These are phyloP conservation scores for Ambrosia artemisiifolia DNA, from an alignment of 129 eudicot species.

Conservation along the genomic window DNA sequence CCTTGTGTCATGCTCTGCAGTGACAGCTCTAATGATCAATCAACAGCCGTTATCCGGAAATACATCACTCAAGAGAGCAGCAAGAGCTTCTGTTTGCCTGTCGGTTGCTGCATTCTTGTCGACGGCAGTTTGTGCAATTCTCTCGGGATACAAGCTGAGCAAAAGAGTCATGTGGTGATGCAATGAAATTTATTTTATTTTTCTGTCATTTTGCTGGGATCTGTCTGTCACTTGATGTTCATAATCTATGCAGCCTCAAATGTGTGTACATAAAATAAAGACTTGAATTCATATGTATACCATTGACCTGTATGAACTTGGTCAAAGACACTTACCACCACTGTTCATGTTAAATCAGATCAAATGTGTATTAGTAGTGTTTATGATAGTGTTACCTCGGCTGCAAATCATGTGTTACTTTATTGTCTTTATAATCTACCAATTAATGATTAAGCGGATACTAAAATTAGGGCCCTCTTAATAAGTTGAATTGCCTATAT, in stretches of 20 bases:
- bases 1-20: conserved; percentile 55
- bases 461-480: too few relatives aligned
- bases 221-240: not conserved
- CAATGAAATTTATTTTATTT: not conserved
- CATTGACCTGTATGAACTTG: not conserved
- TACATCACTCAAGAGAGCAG: conserved; percentile 38
- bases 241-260: not conserved
- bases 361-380: not conserved
- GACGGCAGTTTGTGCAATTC: conserved; percentile 40
- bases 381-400: not conserved
- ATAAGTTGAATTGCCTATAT: too few relatives aligned
- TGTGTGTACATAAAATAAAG: not conserved
- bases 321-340: not conserved
- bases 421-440: too few relatives aligned
- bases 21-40: conserved; percentile 37
- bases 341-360: not conserved
- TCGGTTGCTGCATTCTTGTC: conserved; percentile 46
- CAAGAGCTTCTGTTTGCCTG: conserved; percentile 51
- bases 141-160: conserved; percentile 64
- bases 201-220: too few relatives aligned
- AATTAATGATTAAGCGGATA: too few relatives aligned
- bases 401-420: not conserved
- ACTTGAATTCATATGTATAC: not conserved
- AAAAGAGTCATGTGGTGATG: conserved; percentile 67
- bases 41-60: not conserved